A percentile compares a stretch with the other conserved stretches of the same genome.
Conservation (phyloP, 495 filamentous ascomycete genomes). For the Penicillium daleae region DNA sequence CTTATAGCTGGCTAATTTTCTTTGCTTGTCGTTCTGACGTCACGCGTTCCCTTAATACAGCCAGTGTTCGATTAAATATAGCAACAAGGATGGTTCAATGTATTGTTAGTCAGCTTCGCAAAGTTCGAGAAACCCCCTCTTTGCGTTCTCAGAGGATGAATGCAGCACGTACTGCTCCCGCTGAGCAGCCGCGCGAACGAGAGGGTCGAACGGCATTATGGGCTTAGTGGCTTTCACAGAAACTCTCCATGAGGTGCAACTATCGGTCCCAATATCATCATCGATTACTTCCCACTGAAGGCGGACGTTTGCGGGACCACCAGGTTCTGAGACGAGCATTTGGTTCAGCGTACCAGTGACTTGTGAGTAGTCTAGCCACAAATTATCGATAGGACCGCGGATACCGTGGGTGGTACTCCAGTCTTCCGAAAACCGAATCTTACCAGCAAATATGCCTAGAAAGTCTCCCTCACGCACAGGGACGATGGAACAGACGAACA, state of each 20-base stretch:
- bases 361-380: constrained; percentile 27
- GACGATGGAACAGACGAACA: constrained; percentile 10
- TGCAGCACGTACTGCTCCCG: too few species aligned
- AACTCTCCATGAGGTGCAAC: too few species aligned
- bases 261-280: too few species aligned
- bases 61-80: constrained; percentile 1
- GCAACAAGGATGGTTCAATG: neutral
- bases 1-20: neutral
- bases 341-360: constrained; percentile 26
- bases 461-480: constrained; percentile 17
- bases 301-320: constrained; percentile 7
- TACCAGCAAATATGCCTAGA: constrained; percentile 22
- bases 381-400: constrained; percentile 19
- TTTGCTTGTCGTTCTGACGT: neutral
- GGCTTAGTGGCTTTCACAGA: too few species aligned
- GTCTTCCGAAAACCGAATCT: constrained; percentile 23
- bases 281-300: too few species aligned
- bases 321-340: constrained; percentile 16
- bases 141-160: too few species aligned
- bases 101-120: constrained; percentile 1
- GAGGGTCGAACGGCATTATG: too few species aligned
- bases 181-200: too few species aligned
- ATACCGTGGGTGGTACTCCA: constrained; percentile 9
- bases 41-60: neutral
- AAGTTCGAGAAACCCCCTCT: constrained; percentile 1